phyloP scores from a whole-genome alignment of 2,329 filamentous ascomycete genomes.

The Colletotrichum sp. region DNA sequence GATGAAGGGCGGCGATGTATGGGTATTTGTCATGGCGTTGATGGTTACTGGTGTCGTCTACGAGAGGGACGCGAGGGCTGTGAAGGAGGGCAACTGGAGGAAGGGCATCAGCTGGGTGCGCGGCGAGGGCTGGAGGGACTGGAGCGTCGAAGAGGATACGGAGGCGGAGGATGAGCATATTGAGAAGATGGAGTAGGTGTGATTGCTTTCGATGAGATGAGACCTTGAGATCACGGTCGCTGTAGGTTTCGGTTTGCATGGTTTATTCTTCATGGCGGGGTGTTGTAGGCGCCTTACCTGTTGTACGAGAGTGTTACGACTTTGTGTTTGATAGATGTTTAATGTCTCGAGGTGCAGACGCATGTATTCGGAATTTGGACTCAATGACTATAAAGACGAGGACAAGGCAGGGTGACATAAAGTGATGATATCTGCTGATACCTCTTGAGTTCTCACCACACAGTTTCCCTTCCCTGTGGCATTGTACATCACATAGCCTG shows the following conservation, averaged over 20 bases:
- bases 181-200: not conserved
- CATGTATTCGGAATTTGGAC: too few species aligned
- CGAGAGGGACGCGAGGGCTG: slow-evolving; percentile 71
- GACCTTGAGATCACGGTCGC: not conserved
- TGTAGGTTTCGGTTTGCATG: not conserved
- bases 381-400: too few species aligned
- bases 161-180: slow-evolving; percentile 47
- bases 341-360: not conserved
- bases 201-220: not conserved
- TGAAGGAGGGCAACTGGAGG: slow-evolving; percentile 70
- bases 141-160: slow-evolving; percentile 58
- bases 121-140: slow-evolving; percentile 79
- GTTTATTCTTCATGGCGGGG: not conserved
- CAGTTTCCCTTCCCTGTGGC: too few species aligned
- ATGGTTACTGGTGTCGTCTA: slow-evolving; percentile 80
- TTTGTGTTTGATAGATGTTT: not conserved
- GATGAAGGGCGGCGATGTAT: slow-evolving; percentile 81
- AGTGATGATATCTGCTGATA: too few species aligned
- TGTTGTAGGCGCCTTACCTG: not conserved
- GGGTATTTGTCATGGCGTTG: slow-evolving; percentile 81
- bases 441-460: too few species aligned
- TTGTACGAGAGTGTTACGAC: not conserved
- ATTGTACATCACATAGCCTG: too few species aligned
- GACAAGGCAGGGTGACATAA: too few species aligned
- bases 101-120: slow-evolving; percentile 77